Evolutionary conservation across 768 basidiomycete species (phyloP).

Genomic region (Rhodosporidiobolus sp.): DNA sequence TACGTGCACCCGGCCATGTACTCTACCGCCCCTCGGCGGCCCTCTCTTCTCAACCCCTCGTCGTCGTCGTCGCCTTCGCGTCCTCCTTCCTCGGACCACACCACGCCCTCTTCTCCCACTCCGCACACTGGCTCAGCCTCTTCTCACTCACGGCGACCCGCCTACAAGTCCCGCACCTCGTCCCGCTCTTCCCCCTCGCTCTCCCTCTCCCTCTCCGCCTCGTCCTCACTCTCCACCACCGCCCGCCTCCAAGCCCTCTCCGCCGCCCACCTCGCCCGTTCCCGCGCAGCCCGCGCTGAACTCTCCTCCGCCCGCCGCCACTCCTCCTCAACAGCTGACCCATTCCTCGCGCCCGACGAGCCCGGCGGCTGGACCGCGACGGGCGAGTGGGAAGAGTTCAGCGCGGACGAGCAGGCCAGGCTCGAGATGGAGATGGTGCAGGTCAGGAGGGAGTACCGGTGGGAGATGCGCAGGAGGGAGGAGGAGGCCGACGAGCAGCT

Average conservation of each 20-base stretch:
- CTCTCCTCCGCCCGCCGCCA: not conserved
- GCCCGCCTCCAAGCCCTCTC: not conserved
- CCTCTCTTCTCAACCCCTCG: too few relatives aligned
- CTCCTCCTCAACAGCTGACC: not conserved
- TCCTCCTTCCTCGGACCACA: too few relatives aligned
- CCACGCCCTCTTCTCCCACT: not conserved
- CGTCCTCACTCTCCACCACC: not conserved
- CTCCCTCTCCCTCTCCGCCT: not conserved
- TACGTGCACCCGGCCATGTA: too few relatives aligned
- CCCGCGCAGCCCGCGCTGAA: not conserved
- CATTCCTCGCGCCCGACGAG: not conserved
- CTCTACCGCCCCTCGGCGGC: not conserved
- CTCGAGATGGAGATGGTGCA: conserved; percentile 24
- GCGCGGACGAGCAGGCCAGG: conserved; percentile 7
- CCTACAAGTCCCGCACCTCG: not conserved
- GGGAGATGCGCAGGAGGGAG: not conserved
- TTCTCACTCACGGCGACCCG: too few relatives aligned
- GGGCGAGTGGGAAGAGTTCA: conserved; percentile 32
- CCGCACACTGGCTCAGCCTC: not conserved
- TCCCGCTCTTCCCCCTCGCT: not conserved
- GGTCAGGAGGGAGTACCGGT: conserved; percentile 15
- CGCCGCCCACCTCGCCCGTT: not conserved
- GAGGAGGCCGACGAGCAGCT: conserved; percentile 7
- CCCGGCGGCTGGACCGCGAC: conserved; percentile 23
- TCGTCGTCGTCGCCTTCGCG: too few relatives aligned